Evolutionary conservation across 352 stramenopile species (phyloP).

Genomic region (Phytophthora uliginosa): DNA sequence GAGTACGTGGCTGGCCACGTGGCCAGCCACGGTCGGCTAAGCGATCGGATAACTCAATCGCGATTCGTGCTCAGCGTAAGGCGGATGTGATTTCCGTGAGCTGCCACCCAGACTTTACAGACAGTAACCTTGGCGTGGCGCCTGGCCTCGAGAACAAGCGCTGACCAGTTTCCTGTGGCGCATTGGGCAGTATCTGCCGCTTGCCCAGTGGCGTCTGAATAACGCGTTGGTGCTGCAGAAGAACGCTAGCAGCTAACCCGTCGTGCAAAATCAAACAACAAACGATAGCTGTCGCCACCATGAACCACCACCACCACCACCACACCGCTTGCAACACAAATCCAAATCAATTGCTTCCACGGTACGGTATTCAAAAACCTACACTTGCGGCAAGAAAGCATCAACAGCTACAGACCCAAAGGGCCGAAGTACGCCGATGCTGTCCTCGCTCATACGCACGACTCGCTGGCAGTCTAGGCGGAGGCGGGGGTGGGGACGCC

Average conservation of each 20-base stretch:
- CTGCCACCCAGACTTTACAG: neutral
- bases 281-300: neutral
- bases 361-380: neutral
- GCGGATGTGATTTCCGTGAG: neutral
- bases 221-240: no score
- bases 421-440: neutral
- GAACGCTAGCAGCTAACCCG: no score
- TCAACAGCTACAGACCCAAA: neutral
- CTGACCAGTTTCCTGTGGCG: neutral
- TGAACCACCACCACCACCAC: neutral
- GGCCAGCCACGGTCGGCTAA: no score
- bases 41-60: conserved; percentile 7
- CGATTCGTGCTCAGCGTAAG: neutral
- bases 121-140: neutral
- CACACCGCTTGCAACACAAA: neutral
- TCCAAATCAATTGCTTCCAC: neutral
- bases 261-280: no score
- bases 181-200: neutral
- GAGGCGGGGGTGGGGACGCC: neutral
- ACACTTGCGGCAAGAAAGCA: neutral
- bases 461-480: neutral
- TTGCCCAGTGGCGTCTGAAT: neutral
- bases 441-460: neutral
- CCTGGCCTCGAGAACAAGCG: neutral
- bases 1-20: no score